Evolutionary conservation across 2,329 filamentous ascomycete species (phyloP), one percentile per base, ranked within the genome.

Genomic region (Talaromyces sp.): DNA sequence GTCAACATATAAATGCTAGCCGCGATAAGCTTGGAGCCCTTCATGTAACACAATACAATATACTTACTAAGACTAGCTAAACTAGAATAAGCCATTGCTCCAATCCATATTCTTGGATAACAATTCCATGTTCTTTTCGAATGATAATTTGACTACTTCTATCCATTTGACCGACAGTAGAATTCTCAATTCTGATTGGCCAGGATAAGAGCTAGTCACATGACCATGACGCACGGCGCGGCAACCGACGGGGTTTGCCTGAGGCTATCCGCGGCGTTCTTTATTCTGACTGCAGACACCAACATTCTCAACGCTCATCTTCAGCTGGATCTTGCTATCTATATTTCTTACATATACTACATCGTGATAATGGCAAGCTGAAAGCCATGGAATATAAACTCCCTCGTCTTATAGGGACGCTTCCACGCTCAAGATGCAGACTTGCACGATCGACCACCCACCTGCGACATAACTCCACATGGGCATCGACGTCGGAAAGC

Each of bases 401-500:
- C 22, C 59, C 38, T 22, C 56, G 64, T 51, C 53, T 66, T 6
- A 19, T 53, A 22, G 31, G 56, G 54, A 43, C 62, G 19, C 15
- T 59, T 29, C 56, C 60, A 19, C 25, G 34, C 22, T 58, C 64
- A 31, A 34, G 40, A 63, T 43, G 64, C 60, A 31, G 53, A 43
- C 4, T 36, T 36, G 29, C 61, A 47, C 49, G 15, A n/a, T 47
- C 29, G n/a, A n/a, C n/a, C 27, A 45, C 22, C 29, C 29, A 47
- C 27, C 58, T 43, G 61, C 60, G 67, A 58, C 67, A 27, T 60
- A 63, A 51, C 58, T 59, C 29, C 53, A 54, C n/a, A 47, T 47
- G 36, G 51, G 13, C 61, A 2, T 43, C 49, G 7, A 11, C 61
- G 5, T 58, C 65, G 17, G 43, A 61, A 63, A 70, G 69, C 65